A percentile compares a stretch with the other conserved stretches of the same genome.
These are phyloP conservation scores for Carex littledalei DNA, from an alignment of 176 grass and related monocot genomes.

Conservation along the genomic window DNA sequence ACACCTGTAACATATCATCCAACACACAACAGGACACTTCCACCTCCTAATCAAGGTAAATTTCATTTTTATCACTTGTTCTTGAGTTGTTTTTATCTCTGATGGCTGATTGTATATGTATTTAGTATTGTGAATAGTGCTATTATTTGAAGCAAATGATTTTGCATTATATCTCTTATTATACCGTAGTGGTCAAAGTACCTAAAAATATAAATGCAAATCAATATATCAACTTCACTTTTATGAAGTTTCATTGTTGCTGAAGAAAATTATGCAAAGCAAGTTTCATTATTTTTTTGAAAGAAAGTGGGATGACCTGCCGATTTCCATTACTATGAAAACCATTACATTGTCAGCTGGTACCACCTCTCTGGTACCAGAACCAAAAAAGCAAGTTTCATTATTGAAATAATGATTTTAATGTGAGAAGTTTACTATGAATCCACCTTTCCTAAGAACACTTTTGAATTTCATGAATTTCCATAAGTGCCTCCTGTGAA, in stretches of 20 bases:
- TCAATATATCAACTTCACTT: not conserved
- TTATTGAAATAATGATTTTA: not conserved
- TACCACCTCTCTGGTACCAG: too few relatives aligned
- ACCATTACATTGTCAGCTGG: too few relatives aligned
- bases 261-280: slow-evolving; percentile 17
- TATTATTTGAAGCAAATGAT: slow-evolving; percentile 94
- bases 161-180: slow-evolving; percentile 99
- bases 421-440: not conserved
- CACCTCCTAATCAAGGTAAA: slow-evolving; percentile 82
- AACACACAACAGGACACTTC: slow-evolving; percentile 49
- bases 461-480: not conserved
- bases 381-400: not conserved
- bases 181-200: slow-evolving; percentile 94
- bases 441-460: not conserved
- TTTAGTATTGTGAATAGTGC: slow-evolving; percentile 43
- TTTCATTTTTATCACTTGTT: not conserved
- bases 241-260: slow-evolving; percentile 3
- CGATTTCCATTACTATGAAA: too few relatives aligned
- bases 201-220: slow-evolving; percentile 39
- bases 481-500: not conserved
- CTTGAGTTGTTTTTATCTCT: not conserved
- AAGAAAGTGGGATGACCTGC: too few relatives aligned
- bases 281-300: not conserved
- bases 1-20: slow-evolving; percentile 58
- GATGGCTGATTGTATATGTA: not conserved